Percentiles rank a stretch among this genome's conserved stretches.
These are phyloP conservation scores for Starmerella khaoyaiensis DNA, from an alignment of 805 yeast genomes.

Conservation along the genomic window DNA sequence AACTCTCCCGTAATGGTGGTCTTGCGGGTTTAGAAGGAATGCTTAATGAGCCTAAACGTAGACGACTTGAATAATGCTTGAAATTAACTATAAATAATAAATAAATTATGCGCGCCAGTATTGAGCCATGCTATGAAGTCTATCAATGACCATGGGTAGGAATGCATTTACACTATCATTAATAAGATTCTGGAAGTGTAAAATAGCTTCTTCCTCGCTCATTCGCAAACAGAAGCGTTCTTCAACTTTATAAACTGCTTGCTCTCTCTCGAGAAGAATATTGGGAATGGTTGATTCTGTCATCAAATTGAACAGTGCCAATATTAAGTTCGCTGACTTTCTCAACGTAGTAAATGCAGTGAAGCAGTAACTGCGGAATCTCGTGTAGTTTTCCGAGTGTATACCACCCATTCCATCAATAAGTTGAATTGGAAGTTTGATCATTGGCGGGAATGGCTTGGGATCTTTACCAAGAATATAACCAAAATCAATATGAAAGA, in stretches of 20 bases:
- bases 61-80: conserved; percentile 1
- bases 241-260: conserved; percentile 80
- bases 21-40: neutral
- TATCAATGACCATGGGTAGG: conserved; percentile 86
- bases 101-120: conserved; percentile 73
- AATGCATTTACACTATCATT: conserved; percentile 91
- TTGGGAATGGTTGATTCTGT: conserved; percentile 87
- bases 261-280: conserved; percentile 66
- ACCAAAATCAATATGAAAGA: conserved; percentile 97
- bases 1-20: conserved; percentile 1
- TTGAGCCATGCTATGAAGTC: conserved; percentile 89
- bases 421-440: conserved; percentile 93
- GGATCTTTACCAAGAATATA: conserved; percentile 95
- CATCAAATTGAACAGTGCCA: conserved; percentile 88
- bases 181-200: conserved; percentile 86
- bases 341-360: conserved; percentile 84
- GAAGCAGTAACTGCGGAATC: conserved; percentile 85
- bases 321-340: conserved; percentile 75
- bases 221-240: conserved; percentile 88
- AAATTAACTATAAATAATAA: neutral
- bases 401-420: conserved; percentile 98
- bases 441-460: conserved; percentile 95
- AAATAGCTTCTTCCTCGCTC: conserved; percentile 90
- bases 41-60: neutral
- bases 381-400: conserved; percentile 66